These are phyloP conservation scores for Rhizopus delemar DNA, from an alignment of 371 early-diverging fungal genomes.

Conservation along the genomic window DNA sequence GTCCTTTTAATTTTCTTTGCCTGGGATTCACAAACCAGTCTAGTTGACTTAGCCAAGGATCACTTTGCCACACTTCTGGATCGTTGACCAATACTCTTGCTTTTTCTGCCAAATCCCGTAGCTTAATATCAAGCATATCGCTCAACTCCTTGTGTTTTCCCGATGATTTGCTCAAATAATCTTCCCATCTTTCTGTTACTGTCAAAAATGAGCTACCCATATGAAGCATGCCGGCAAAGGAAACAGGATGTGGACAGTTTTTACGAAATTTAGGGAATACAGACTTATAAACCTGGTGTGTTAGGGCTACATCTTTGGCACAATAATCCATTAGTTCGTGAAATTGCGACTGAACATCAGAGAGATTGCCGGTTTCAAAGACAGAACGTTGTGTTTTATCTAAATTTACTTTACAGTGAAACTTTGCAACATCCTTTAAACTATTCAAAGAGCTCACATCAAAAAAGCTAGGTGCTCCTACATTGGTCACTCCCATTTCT, in stretches of 20 bases:
- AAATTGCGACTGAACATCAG: slow-evolving; percentile 62
- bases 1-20: slow-evolving; percentile 60
- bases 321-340: slow-evolving; percentile 80
- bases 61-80: slow-evolving; percentile 45
- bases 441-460: slow-evolving; percentile 80
- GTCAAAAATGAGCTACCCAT: slow-evolving; percentile 90
- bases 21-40: slow-evolving; percentile 76
- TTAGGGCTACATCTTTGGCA: slow-evolving; percentile 84
- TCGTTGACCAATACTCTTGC: slow-evolving; percentile 51
- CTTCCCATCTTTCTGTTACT: slow-evolving; percentile 76
- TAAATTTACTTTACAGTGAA: slow-evolving; percentile 71
- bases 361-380: slow-evolving; percentile 64
- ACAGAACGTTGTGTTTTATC: slow-evolving; percentile 76
- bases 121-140: slow-evolving; percentile 57
- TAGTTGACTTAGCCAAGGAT: slow-evolving; percentile 87
- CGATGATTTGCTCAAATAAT: slow-evolving; percentile 62
- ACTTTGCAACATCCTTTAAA: slow-evolving; percentile 75
- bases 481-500: slow-evolving; percentile 19
- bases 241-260: slow-evolving; percentile 92
- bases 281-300: slow-evolving; percentile 69
- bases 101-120: slow-evolving; percentile 68
- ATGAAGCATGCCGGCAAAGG: slow-evolving; percentile 88
- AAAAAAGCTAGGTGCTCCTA: slow-evolving; percentile 44
- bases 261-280: slow-evolving; percentile 72
- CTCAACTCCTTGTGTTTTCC: slow-evolving; percentile 57